Evolutionary conservation across 2,329 filamentous ascomycete genomes (phyloP).

Genomic region (Aspergillus uvarum): DNA sequence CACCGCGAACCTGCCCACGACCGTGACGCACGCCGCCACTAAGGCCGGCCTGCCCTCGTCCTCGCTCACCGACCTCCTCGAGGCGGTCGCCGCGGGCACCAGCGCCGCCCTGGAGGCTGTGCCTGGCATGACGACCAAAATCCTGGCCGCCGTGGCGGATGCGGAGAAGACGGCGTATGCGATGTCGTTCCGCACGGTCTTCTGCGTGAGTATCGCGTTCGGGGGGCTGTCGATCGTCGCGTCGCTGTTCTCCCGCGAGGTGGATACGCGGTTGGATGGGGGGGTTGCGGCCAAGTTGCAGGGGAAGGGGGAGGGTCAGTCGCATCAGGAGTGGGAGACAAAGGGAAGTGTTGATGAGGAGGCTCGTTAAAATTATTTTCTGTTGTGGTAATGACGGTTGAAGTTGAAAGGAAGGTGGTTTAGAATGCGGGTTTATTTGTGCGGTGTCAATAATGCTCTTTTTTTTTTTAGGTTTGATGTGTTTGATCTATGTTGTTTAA

Average conservation of each 20-base stretch:
- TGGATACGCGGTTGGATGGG: background rate
- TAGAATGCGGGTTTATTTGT: too few species aligned
- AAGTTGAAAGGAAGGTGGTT: background rate
- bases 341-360: background rate
- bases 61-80: background rate
- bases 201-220: constrained; percentile 1
- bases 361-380: background rate
- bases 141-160: background rate
- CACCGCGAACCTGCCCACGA: background rate
- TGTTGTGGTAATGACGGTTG: background rate
- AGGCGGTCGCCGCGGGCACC: background rate
- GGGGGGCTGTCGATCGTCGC: background rate
- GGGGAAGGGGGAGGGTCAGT: background rate
- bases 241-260: background rate
- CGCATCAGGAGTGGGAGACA: background rate
- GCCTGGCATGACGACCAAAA: background rate
- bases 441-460: too few species aligned
- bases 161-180: constrained; percentile 4
- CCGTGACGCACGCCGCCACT: background rate
- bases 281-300: background rate
- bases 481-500: too few species aligned
- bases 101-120: background rate
- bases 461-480: too few species aligned
- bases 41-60: background rate
- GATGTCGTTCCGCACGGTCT: constrained; percentile 4